These are phyloP conservation scores for Globisporangium paroecandrum DNA, from an alignment of 352 stramenopile genomes.

Conservation along the genomic window DNA sequence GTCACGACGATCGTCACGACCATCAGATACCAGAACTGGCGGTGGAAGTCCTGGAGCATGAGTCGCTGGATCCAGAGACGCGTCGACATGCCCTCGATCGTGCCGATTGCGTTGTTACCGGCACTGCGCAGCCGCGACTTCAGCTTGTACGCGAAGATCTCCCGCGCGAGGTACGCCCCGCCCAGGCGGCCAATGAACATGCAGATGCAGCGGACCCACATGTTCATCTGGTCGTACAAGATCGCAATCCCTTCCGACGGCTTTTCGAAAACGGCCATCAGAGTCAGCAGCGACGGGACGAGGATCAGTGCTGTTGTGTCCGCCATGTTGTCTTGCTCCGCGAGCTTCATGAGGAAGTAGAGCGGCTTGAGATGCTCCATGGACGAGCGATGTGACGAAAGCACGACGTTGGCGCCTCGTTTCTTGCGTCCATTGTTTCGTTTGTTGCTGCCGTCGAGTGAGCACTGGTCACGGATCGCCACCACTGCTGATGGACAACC, in stretches of 20 bases:
- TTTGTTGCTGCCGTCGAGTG: neutral
- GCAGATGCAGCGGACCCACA: constrained; percentile 82
- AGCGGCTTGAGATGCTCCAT: constrained; percentile 54
- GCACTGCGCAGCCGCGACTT: constrained; percentile 38
- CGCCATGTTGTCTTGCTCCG: constrained; percentile 87
- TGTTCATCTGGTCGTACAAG: constrained; percentile 64
- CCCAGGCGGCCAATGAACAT: constrained; percentile 79
- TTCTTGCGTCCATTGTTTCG: constrained; percentile 2
- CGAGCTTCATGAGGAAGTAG: constrained; percentile 88
- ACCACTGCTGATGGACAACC: constrained; percentile 5
- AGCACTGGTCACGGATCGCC: constrained; percentile 12
- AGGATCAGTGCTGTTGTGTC: constrained; percentile 84
- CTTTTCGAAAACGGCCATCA: constrained; percentile 75
- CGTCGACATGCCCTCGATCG: constrained; percentile 64
- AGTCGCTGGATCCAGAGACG: constrained; percentile 81
- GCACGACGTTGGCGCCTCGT: constrained; percentile 1
- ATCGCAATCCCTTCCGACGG: constrained; percentile 57
- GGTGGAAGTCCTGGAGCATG: constrained; percentile 83
- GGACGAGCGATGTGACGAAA: constrained; percentile 9
- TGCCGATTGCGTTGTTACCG: constrained; percentile 18
- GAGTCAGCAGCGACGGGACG: constrained; percentile 73
- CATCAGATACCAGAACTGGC: constrained; percentile 86
- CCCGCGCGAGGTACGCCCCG: constrained; percentile 70
- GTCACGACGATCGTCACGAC: constrained; percentile 79
- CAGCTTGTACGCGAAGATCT: constrained; percentile 87